Evolutionary conservation across 805 yeast genomes (phyloP), one percentile per base, ranked within the genome.

Genomic region (Candida cerambycidarum): DNA sequence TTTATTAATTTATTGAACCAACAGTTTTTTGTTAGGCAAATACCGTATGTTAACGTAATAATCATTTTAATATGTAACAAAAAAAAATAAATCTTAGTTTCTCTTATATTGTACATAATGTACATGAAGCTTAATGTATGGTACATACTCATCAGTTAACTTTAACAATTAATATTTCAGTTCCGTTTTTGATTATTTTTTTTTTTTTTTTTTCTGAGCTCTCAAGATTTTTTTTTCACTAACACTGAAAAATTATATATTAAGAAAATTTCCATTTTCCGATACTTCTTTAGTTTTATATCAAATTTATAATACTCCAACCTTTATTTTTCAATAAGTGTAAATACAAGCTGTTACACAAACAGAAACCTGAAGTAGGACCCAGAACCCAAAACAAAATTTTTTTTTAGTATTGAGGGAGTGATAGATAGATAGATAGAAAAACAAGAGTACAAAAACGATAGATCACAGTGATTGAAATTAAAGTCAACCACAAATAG

Each of bases 161-260:
- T 4, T 21, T 30, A 15, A 19, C 36, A 32, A 32, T 32, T 18
- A 11, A 23, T 34, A 34, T 34, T 34, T 34, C 38, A 34, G 14
- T 34, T 12, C 23, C 16, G 23, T 23, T 21, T 34, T 34, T 7
- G n/a, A 21, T 6, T 15, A 18, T 34, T 34, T 34, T 34, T 34
- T 34, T 34, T 14, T 24, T 23, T 14, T 23, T 34, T 34, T 34
- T 34, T 34, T 34, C 21, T 23, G 28, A 13, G 5, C 19, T 11
- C 11, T 9, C 5, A 5, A 25, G 29, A 25, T 11, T 25, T n/a
- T 33, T 16, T 32, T 19, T 16, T 25, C 28, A 25, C 28, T 25
- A 25, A 32, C 17, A 16, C 12, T 23, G 38, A 34, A 34, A 34
- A 34, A 34, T 34, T 34, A 34, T 34, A 34, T 34, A 34, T 34